Percentiles rank a stretch among this genome's conserved stretches.
Conservation (phyloP, 345 rosid genomes). For the Raphanus raphanistrum region DNA sequence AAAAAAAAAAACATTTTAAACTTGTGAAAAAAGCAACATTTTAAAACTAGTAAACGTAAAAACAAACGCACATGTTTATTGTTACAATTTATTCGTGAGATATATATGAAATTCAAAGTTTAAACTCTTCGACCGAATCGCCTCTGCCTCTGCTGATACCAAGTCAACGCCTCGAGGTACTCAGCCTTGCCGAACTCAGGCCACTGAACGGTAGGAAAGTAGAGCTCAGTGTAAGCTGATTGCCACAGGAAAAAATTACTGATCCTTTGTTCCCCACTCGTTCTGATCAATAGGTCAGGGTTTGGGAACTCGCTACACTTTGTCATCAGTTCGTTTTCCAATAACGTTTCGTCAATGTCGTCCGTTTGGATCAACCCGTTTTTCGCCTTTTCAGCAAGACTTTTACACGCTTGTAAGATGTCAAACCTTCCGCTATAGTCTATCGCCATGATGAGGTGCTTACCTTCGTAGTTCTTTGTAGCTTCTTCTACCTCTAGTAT, state of each 20-base stretch:
- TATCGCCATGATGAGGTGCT: constrained; percentile 57
- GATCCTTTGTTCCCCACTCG: constrained; percentile 65
- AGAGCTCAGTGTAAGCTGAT: constrained; percentile 68
- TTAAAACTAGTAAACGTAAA: neutral
- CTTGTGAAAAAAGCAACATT: no score
- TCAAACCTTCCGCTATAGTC: constrained; percentile 67
- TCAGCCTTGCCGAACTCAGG: constrained; percentile 60
- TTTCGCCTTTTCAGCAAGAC: constrained; percentile 49
- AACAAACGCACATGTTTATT: neutral
- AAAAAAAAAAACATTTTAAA: no score
- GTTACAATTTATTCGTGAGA: neutral
- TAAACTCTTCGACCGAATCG: constrained; percentile 46
- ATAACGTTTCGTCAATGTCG: constrained; percentile 48
- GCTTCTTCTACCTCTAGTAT: constrained; percentile 44
- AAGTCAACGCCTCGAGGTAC: constrained; percentile 50
- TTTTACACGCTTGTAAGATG: constrained; percentile 56
- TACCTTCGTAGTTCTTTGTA: constrained; percentile 43
- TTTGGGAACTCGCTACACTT: constrained; percentile 52
- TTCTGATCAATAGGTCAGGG: constrained; percentile 65
- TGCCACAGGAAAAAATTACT: constrained; percentile 75
- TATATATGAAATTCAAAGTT: neutral
- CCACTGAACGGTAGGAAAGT: constrained; percentile 53
- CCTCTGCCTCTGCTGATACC: constrained; percentile 60
- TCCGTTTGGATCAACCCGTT: constrained; percentile 46
- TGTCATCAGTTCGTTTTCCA: constrained; percentile 60